Evolutionary conservation across 2,329 filamentous ascomycete genomes (phyloP).

Genomic region (Pestalotiopsis fici): DNA sequence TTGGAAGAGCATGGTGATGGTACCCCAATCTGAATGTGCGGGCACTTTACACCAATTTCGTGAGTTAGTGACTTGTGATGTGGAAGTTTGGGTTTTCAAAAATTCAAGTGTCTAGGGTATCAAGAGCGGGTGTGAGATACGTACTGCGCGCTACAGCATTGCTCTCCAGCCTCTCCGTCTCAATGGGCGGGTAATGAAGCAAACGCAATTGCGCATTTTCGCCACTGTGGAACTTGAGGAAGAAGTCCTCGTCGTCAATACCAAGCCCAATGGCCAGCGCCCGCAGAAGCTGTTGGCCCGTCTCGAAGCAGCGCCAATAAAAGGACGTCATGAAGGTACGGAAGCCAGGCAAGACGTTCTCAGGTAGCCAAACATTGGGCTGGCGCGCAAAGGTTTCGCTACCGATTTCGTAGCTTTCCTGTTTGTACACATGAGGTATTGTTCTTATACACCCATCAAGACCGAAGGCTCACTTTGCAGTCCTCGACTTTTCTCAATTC

Average conservation of each 20-base stretch:
- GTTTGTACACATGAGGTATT: not conserved
- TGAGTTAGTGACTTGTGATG: no score
- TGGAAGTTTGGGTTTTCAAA: no score
- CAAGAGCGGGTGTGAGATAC: not conserved
- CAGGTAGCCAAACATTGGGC: conserved; percentile 51
- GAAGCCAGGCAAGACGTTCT: conserved; percentile 44
- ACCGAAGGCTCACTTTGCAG: conserved; percentile 44
- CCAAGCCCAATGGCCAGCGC: conserved; percentile 48
- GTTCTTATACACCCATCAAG: no score
- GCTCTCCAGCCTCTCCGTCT: conserved; percentile 41
- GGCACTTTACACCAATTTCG: conserved; percentile 27
- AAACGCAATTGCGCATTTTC: conserved; percentile 62
- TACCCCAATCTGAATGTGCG: conserved; percentile 33
- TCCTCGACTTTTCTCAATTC: conserved; percentile 48
- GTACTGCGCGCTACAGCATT: conserved; percentile 33
- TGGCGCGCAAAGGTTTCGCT: conserved; percentile 43
- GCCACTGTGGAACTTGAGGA: conserved; percentile 51
- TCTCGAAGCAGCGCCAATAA: conserved; percentile 46
- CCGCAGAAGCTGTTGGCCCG: conserved; percentile 43
- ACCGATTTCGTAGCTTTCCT: conserved; percentile 56
- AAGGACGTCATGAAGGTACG: conserved; percentile 47
- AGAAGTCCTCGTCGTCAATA: conserved; percentile 43
- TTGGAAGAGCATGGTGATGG: conserved; percentile 49
- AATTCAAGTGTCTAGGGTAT: no score
- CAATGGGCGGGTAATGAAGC: conserved; percentile 57